A percentile compares a stretch with the other conserved stretches of the same genome.
These are phyloP conservation scores for Scheffersomyces stipitis DNA, from an alignment of 805 yeast species.

Conservation along the genomic window DNA sequence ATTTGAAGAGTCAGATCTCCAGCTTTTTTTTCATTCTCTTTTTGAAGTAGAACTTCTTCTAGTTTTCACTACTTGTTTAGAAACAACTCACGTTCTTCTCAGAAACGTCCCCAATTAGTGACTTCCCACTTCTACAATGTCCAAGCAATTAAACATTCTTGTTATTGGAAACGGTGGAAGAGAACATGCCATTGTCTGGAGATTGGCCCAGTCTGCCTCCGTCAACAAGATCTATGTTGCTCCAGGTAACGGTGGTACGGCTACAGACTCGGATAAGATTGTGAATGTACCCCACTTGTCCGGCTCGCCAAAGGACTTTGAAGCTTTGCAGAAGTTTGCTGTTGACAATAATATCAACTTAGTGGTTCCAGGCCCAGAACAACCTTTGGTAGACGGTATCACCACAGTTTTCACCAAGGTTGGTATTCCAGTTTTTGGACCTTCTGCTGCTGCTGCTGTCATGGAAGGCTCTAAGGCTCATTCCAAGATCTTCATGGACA, in stretches of 20 bases:
- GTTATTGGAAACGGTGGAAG: slow-evolving; percentile 98
- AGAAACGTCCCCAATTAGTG: no score
- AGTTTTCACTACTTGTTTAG: neutral
- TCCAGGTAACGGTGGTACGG: slow-evolving; percentile 97
- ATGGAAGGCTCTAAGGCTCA: slow-evolving; percentile 98
- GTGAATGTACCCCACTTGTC: slow-evolving; percentile 66
- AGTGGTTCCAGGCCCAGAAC: slow-evolving; percentile 99
- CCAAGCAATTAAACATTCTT: slow-evolving; percentile 52
- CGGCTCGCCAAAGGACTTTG: slow-evolving; percentile 66
- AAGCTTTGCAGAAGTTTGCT: slow-evolving; percentile 72
- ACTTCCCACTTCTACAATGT: no score
- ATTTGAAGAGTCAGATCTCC: no score
- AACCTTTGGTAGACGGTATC: slow-evolving; percentile 95
- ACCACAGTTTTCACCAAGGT: slow-evolving; percentile 66
- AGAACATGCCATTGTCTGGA: slow-evolving; percentile 97
- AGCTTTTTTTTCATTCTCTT: neutral
- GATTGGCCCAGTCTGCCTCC: slow-evolving; percentile 71
- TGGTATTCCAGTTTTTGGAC: slow-evolving; percentile 97
- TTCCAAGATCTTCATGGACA: slow-evolving; percentile 90
- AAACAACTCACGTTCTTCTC: neutral
- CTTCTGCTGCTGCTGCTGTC: slow-evolving; percentile 82
- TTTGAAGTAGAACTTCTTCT: neutral
- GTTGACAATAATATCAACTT: slow-evolving; percentile 60
- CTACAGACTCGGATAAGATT: slow-evolving; percentile 50
- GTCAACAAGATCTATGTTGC: slow-evolving; percentile 82